phyloP scores from a whole-genome alignment of 371 early-diverging fungal genomes.

The Nosema granulosis region DNA sequence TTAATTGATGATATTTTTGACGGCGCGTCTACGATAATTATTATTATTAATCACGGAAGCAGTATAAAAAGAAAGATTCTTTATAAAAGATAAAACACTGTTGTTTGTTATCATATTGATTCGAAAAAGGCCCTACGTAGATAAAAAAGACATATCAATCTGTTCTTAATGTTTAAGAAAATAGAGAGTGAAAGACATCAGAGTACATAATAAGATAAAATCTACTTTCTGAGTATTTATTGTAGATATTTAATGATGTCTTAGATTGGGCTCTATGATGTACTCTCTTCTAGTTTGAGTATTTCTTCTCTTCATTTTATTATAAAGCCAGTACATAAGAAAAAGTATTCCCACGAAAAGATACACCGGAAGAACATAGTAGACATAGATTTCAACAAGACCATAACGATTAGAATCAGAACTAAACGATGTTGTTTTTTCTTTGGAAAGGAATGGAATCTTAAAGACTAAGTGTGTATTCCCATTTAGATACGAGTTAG shows the following conservation, averaged over 20 bases:
- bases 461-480: not conserved
- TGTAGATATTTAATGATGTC: not conserved
- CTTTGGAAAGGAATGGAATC: not conserved
- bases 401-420: not conserved
- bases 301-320: not conserved
- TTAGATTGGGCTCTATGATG: not conserved
- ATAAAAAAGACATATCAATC: not conserved
- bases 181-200: too few relatives aligned
- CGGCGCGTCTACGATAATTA: too few relatives aligned
- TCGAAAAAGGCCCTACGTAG: not conserved
- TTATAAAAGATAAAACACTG: not conserved
- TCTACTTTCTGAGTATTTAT: not conserved
- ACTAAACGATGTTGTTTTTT: not conserved
- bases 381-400: not conserved
- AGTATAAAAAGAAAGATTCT: too few relatives aligned
- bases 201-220: too few relatives aligned
- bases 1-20: too few relatives aligned
- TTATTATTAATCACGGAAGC: too few relatives aligned
- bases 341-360: not conserved
- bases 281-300: not conserved
- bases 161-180: not conserved
- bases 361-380: not conserved
- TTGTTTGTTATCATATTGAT: not conserved
- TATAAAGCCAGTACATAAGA: not conserved
- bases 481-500: constrained; percentile 40